Evolutionary conservation across 768 basidiomycete genomes (phyloP), one percentile per base, ranked within the genome.

Genomic region (Mycena crocata): DNA sequence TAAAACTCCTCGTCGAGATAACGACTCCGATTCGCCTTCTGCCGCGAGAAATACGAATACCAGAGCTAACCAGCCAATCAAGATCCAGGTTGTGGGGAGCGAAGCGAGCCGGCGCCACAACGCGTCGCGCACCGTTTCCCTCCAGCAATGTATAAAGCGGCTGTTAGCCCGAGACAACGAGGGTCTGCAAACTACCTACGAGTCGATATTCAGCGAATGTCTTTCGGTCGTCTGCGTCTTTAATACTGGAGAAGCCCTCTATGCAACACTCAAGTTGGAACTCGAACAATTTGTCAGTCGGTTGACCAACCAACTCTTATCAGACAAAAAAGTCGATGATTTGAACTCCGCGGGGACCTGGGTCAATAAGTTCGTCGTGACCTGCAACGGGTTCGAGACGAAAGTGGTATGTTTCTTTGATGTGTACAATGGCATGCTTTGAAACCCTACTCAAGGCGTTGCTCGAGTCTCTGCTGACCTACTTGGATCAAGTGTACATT

Each of bases 401-500:
- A 84, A 87, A 74, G 82, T 93, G 68, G 91, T 92, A 75, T 77
- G 88, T 84, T 51, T 10, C 40, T 3, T 7, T 45, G 57, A 9
- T 21, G 12, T n/a, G 14, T 24, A 10, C 39, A 32, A n/a, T 14
- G 32, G 32, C 17, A n/a, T 50, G 5, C 3, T 56, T 32, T 57
- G 31, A 37, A 40, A 14, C 26, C 35, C 23, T 45, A n/a, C 42
- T 56, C 51, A 21, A 93, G 91, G 76, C 79, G 5, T 77, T 93
- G 23, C 73, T 94, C 3, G 78, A 85, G 66, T 90, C 90, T 0
- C 77, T 94, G 28, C 77, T 94, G 56, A 86, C 92, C 3, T 91
- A 90, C 74, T 77, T 95, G 55, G 93, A 95, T 73, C 87, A 91
- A 72, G 82, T 84, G 0, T 93, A 89, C 68, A 82, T 93, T 13